These are phyloP conservation scores for Xylariaceae sp. DNA, from an alignment of 2,329 filamentous ascomycete genomes.

Conservation along the genomic window DNA sequence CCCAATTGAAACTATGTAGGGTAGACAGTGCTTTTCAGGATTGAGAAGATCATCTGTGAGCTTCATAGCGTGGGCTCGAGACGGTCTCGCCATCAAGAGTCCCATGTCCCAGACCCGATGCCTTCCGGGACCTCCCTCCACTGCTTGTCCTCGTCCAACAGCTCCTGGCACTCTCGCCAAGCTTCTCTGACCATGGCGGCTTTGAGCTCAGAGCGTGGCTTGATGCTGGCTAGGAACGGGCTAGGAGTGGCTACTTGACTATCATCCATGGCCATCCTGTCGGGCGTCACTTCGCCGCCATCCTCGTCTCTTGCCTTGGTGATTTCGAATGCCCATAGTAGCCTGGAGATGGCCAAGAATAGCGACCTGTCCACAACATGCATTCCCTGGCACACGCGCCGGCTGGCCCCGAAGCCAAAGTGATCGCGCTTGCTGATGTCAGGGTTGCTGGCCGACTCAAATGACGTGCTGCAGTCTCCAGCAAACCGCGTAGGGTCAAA, in stretches of 20 bases:
- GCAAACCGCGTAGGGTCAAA: slow-evolving; percentile 48
- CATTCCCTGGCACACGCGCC: slow-evolving; percentile 55
- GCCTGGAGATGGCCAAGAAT: slow-evolving; percentile 46
- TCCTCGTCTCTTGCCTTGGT: neutral
- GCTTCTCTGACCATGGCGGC: neutral
- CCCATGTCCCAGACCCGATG: too few species aligned
- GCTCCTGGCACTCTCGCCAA: neutral
- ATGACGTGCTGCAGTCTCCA: slow-evolving; percentile 30
- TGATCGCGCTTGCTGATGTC: slow-evolving; percentile 37
- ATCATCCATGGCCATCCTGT: slow-evolving; percentile 3
- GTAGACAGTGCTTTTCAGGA: too few species aligned
- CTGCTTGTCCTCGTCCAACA: slow-evolving; percentile 4
- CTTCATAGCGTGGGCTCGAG: too few species aligned
- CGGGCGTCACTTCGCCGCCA: neutral
- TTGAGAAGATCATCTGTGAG: too few species aligned
- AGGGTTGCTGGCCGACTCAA: slow-evolving; percentile 40
- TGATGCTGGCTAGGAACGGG: slow-evolving; percentile 10
- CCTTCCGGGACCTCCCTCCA: too few species aligned
- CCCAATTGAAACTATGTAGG: too few species aligned
- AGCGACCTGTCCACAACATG: slow-evolving; percentile 42
- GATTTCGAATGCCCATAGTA: slow-evolving; percentile 52
- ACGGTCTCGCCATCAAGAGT: too few species aligned
- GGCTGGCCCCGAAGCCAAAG: slow-evolving; percentile 37
- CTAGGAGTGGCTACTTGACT: slow-evolving; percentile 7
- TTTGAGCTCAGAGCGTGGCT: neutral